Evolutionary conservation across 2,329 filamentous ascomycete genomes (phyloP).

Genomic region (Arthrobotrys iridis): DNA sequence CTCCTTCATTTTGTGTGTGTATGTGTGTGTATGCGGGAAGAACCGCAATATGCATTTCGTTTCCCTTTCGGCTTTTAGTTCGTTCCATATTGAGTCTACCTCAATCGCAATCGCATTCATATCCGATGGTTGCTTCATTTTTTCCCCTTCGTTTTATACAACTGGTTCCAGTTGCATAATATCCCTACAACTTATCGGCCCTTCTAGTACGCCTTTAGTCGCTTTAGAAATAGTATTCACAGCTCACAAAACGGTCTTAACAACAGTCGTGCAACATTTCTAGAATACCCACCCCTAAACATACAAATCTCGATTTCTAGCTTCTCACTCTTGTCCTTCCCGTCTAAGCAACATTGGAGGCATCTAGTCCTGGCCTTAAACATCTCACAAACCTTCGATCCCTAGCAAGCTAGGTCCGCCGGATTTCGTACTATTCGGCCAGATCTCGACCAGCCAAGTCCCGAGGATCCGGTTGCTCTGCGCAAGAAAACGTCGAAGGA

Average conservation of each 20-base stretch:
- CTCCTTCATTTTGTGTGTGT: slow-evolving; percentile 14
- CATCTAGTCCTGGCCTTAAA: slow-evolving; percentile 4
- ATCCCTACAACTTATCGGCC: neutral
- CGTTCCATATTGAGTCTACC: neutral
- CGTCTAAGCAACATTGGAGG: slow-evolving; percentile 7
- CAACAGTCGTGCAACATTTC: slow-evolving; percentile 42
- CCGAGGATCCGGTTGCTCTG: slow-evolving; percentile 37
- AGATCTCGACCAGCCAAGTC: slow-evolving; percentile 44
- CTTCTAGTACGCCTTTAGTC: neutral
- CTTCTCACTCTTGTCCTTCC: slow-evolving; percentile 10
- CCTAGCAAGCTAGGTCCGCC: slow-evolving; percentile 26
- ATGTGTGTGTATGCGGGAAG: neutral
- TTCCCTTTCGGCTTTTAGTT: neutral
- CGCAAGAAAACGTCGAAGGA: slow-evolving; percentile 32
- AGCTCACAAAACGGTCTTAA: slow-evolving; percentile 8
- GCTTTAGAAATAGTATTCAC: neutral
- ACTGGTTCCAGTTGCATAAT: neutral
- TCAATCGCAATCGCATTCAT: slow-evolving; percentile 13
- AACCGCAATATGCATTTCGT: slow-evolving; percentile 1
- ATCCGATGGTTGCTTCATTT: slow-evolving; percentile 13
- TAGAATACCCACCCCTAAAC: slow-evolving; percentile 16
- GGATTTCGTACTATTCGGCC: slow-evolving; percentile 22
- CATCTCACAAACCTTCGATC: slow-evolving; percentile 49
- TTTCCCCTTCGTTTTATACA: neutral
- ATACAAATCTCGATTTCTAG: neutral